phyloP scores from a whole-genome alignment of 2,329 filamentous ascomycete species.

The Hypoxylon sp. region DNA sequence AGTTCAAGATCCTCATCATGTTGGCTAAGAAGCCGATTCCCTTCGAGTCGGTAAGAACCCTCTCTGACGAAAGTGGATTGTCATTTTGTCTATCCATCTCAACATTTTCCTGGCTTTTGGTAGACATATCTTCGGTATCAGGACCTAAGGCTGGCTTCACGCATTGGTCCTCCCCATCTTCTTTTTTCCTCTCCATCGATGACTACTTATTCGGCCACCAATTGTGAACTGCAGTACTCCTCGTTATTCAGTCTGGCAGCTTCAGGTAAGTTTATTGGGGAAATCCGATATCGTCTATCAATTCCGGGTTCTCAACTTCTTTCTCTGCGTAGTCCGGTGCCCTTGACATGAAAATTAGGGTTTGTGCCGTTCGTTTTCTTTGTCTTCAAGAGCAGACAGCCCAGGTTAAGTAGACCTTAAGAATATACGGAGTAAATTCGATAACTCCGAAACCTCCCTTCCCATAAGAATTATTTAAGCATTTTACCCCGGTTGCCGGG shows the following conservation, averaged over 20 bases:
- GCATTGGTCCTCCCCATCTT: constrained; percentile 19
- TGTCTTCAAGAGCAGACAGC: not conserved
- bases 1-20: constrained; percentile 60
- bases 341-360: not conserved
- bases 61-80: not conserved
- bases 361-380: constrained; percentile 8
- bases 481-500: constrained; percentile 19
- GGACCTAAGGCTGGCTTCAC: constrained; percentile 24
- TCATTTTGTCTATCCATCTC: not conserved
- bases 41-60: not conserved
- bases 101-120: constrained; percentile 18
- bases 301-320: constrained; percentile 11
- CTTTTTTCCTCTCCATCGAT: constrained; percentile 8
- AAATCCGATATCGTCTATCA: constrained; percentile 31
- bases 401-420: not conserved
- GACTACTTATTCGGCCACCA: not conserved
- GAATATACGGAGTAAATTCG: not conserved
- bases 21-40: constrained; percentile 18
- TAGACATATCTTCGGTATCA: constrained; percentile 16
- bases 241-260: not conserved
- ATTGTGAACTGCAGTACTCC: not conserved
- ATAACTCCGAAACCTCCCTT: too few species aligned
- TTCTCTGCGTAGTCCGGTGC: not conserved
- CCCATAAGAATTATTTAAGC: not conserved
- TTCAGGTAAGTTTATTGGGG: constrained; percentile 18